These are phyloP conservation scores for Lachancea fermentati DNA, from an alignment of 805 yeast genomes.

Conservation along the genomic window DNA sequence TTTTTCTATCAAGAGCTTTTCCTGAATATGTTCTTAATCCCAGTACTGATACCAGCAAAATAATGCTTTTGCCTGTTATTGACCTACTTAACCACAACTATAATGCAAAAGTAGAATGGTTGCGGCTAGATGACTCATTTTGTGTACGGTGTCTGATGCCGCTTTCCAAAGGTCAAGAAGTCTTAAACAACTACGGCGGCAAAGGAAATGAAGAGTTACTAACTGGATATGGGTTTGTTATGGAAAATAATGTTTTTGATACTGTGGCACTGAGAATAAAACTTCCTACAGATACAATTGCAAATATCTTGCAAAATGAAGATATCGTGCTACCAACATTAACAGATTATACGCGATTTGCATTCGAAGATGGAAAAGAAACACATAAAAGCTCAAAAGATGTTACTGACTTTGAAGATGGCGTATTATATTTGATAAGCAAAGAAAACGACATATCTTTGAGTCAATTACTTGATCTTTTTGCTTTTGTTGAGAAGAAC, in stretches of 20 bases:
- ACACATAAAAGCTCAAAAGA: constrained; percentile 3
- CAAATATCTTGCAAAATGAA: constrained; percentile 30
- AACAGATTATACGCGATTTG: constrained; percentile 38
- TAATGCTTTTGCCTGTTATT: constrained; percentile 71
- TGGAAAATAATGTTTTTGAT: constrained; percentile 55
- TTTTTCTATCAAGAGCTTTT: constrained; percentile 74
- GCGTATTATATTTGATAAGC: constrained; percentile 33
- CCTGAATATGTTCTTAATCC: constrained; percentile 47
- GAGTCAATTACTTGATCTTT: constrained; percentile 27
- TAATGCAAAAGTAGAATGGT: constrained; percentile 64
- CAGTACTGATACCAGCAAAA: constrained; percentile 37
- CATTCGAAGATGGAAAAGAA: constrained; percentile 24
- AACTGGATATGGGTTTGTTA: constrained; percentile 54
- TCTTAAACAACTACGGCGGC: constrained; percentile 82
- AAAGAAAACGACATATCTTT: constrained; percentile 14
- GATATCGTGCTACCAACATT: constrained; percentile 36
- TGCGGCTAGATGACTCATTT: constrained; percentile 43
- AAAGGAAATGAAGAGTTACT: constrained; percentile 86
- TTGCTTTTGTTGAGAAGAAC: constrained; percentile 31
- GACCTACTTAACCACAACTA: constrained; percentile 76
- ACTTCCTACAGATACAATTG: constrained; percentile 29
- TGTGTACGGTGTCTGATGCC: constrained; percentile 26
- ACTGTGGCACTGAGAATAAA: constrained; percentile 58
- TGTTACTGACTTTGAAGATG: constrained; percentile 23
- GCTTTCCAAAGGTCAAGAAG: constrained; percentile 37